Evolutionary conservation across 2,329 filamentous ascomycete species (phyloP), one percentile per base, ranked within the genome.

Genomic region (Trichophyton mentagrophytes): DNA sequence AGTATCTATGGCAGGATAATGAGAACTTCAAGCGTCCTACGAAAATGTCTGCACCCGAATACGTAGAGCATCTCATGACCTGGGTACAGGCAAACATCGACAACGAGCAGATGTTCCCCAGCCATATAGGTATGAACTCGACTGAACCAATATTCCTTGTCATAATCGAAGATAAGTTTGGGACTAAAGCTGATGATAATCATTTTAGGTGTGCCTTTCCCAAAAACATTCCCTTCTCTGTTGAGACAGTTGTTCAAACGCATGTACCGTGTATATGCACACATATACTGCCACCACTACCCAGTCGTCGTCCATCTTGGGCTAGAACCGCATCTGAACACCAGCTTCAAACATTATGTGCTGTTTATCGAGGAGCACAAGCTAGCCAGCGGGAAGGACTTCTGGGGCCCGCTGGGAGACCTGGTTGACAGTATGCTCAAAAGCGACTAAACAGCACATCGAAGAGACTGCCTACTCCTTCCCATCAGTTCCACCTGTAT

Each of bases 251-350:
- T 99, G 72, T 97, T 97, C 84, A 99, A 99, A 82, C 88, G 93
- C 71, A 87, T 99, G 78, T 99, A 97, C 77, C 88, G 93, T 67
- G 92, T 99, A 64, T 99, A 99, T 74, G 93, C 93, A 49, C 93
- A 99, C 78, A 96, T 99, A 69, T 99, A 99, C 83, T 99, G 95
- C 79, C 93, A 99, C 76, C 93, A 99, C 78, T 99, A 99, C 77
- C 91, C 91, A 40, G 91, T 99, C 66, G 87, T 99, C 67, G 88
- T 95, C 62, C 90, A 96, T 72, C 83, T 99, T 44, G 93, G 93
- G 22, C 82, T 99, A 62, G 93, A 99, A 76, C 91, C 95, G 51
- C 93, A 99, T 75, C 83, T 99, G 66, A 99, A 99, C 77, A 99
- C 93, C 13, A 95, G 90, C 77, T 99, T 99, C 84, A 99, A 99